Evolutionary conservation across 768 basidiomycete genomes (phyloP).

Genomic region (Leccinum aurantiacum): DNA sequence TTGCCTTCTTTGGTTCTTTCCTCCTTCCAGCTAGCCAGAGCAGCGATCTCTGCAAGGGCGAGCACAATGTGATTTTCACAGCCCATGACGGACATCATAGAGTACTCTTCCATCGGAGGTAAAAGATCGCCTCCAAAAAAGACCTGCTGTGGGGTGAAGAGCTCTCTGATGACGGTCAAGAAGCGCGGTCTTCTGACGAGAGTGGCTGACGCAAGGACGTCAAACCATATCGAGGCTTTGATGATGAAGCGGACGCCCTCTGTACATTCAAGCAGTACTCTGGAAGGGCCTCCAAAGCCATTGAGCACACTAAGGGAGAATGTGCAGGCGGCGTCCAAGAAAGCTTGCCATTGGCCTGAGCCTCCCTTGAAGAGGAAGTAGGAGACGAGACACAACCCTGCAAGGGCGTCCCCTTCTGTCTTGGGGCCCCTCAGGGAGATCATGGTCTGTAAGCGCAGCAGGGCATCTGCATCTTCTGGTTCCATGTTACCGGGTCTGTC

Average conservation of each 20-base stretch:
- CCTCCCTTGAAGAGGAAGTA: conserved; percentile 79
- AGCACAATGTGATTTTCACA: conserved; percentile 79
- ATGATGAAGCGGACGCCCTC: conserved; percentile 69
- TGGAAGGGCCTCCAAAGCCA: conserved; percentile 40
- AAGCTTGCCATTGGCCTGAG: conserved; percentile 63
- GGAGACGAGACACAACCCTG: conserved; percentile 74
- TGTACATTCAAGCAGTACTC: conserved; percentile 44
- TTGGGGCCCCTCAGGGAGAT: conserved; percentile 21
- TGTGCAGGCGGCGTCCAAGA: conserved; percentile 57
- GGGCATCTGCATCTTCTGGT: conserved; percentile 27
- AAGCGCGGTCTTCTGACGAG: conserved; percentile 59
- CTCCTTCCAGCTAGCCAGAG: conserved; percentile 67
- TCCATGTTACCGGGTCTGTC: conserved; percentile 20
- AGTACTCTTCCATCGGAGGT: conserved; percentile 42
- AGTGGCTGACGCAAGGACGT: conserved; percentile 78
- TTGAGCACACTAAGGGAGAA: conserved; percentile 55
- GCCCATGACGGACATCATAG: conserved; percentile 85
- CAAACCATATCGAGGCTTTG: conserved; percentile 86
- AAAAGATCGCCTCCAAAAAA: conserved; percentile 34
- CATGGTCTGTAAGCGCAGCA: conserved; percentile 24
- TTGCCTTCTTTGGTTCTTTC: conserved; percentile 36
- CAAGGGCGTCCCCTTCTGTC: conserved; percentile 73
- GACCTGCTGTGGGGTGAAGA: conserved; percentile 43
- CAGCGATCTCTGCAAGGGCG: conserved; percentile 73
- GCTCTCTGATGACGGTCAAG: conserved; percentile 49